Conservation (phyloP, 768 basidiomycete genomes). For the Trametes punicea region DNA sequence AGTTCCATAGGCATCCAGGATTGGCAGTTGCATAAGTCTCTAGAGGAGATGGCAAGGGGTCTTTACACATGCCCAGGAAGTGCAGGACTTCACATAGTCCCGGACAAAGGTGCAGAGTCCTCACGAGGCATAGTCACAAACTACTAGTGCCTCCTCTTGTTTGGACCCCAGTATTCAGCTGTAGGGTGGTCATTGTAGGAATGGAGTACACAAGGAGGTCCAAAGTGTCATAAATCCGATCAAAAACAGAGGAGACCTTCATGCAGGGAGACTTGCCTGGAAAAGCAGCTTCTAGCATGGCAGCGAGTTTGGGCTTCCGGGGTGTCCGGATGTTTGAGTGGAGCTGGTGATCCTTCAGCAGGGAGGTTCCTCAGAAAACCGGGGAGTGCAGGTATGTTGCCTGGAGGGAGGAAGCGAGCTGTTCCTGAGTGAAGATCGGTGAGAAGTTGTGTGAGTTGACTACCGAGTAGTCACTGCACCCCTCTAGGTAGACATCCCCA, state of each 20-base stretch:
- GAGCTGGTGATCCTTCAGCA: constrained; percentile 23
- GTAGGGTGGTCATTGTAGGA: constrained; percentile 28
- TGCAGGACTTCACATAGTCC: too few species aligned
- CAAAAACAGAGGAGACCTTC: constrained; percentile 10
- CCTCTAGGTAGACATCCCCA: too few species aligned
- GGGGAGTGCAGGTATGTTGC: constrained; percentile 15
- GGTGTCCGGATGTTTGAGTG: constrained; percentile 14
- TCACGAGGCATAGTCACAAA: too few species aligned
- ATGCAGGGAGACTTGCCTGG: constrained; percentile 3
- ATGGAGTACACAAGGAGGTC: constrained; percentile 27
- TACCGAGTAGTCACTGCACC: too few species aligned
- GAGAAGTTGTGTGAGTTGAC: constrained; percentile 23
- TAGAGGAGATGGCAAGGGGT: too few species aligned
- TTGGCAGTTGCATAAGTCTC: too few species aligned
- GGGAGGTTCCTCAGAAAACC: constrained; percentile 16
- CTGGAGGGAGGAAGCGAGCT: constrained; percentile 21
- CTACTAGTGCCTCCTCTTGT: too few species aligned
- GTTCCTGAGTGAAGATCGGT: constrained; percentile 22
- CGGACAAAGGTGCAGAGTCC: too few species aligned
- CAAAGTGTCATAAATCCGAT: constrained; percentile 13
- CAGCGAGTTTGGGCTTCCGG: background rate
- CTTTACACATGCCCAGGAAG: too few species aligned
- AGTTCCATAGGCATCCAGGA: too few species aligned
- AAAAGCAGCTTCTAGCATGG: background rate
- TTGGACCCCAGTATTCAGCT: too few species aligned